Conservation (phyloP, 176 grass and related monocot species). For the Aechmea fasciata region DNA sequence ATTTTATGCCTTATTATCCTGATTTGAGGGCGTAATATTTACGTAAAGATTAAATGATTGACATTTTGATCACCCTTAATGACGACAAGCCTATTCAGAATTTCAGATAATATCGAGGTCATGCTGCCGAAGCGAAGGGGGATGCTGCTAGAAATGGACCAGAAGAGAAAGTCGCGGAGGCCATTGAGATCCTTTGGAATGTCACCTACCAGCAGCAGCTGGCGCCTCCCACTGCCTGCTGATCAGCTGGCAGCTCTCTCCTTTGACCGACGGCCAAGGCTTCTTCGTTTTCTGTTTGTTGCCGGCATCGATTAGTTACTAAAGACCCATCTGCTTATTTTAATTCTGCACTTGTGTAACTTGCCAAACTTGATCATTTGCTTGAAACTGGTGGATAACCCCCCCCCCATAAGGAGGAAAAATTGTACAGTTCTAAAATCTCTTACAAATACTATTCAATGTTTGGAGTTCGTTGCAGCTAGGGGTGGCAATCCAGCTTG, state of each 20-base stretch:
- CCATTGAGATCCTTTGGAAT: constrained; percentile 84
- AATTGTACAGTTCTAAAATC: too few species aligned
- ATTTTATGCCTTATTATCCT: constrained; percentile 26
- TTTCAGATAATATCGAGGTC: constrained; percentile 40
- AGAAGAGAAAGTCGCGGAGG: constrained; percentile 87
- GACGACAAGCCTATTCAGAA: constrained; percentile 43
- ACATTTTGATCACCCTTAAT: constrained; percentile 40
- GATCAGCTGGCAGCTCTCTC: constrained; percentile 60
- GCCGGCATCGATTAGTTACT: too few species aligned
- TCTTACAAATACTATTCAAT: too few species aligned
- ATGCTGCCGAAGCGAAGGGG: constrained; percentile 72
- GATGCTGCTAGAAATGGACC: constrained; percentile 97
- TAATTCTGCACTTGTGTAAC: too few species aligned
- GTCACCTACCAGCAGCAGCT: constrained; percentile 45
- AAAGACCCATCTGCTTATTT: too few species aligned
- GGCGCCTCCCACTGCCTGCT: constrained; percentile 42
- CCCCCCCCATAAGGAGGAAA: too few species aligned
- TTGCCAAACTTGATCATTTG: too few species aligned
- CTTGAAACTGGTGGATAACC: too few species aligned
- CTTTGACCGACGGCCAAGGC: constrained; percentile 29
- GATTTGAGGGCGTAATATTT: constrained; percentile 58
- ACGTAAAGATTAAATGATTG: constrained; percentile 8
- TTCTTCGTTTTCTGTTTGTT: constrained; percentile 12
- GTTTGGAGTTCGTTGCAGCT: too few species aligned
- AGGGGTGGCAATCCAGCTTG: too few species aligned